These are phyloP conservation scores for Coemansia sp. DNA, from an alignment of 192 early-diverging fungal genomes.

Conservation along the genomic window DNA sequence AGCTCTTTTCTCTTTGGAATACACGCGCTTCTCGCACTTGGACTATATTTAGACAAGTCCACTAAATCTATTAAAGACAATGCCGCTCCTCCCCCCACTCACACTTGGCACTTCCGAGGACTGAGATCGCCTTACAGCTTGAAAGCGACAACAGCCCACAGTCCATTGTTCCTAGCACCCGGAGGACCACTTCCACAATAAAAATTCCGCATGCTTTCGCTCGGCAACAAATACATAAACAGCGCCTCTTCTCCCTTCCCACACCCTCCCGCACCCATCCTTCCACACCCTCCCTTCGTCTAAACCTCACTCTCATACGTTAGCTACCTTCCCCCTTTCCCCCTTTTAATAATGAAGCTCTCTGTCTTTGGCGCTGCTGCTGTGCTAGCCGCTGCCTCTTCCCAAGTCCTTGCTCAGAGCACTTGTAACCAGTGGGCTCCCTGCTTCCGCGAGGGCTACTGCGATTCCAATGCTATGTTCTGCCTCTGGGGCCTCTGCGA, in stretches of 20 bases:
- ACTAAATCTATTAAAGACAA: background rate
- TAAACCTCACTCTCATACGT: background rate
- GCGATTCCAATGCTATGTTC: conserved; percentile 42
- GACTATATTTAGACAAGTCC: background rate
- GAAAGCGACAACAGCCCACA: background rate
- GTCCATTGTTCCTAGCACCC: background rate
- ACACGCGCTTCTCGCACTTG: background rate
- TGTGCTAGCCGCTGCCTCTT: conserved; percentile 19
- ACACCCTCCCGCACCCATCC: background rate
- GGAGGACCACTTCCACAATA: background rate
- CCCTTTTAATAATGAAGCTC: conserved; percentile 13
- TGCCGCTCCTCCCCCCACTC: background rate
- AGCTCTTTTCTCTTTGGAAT: background rate
- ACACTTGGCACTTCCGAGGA: background rate
- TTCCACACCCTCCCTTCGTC: background rate
- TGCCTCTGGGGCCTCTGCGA: conserved; percentile 53
- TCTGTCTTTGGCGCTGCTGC: conserved; percentile 13
- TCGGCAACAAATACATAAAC: background rate
- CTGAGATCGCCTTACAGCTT: background rate
- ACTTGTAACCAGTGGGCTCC: conserved; percentile 39
- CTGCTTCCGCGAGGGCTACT: conserved; percentile 55
- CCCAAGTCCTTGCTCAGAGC: conserved; percentile 30
- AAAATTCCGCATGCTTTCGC: background rate
- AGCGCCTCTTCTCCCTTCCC: background rate
- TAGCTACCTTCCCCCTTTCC: background rate